Percentiles rank a stretch among this genome's conserved stretches.
Evolutionary conservation across 495 filamentous ascomycete species (phyloP).

Genomic region (Penicillium maclennaniae): DNA sequence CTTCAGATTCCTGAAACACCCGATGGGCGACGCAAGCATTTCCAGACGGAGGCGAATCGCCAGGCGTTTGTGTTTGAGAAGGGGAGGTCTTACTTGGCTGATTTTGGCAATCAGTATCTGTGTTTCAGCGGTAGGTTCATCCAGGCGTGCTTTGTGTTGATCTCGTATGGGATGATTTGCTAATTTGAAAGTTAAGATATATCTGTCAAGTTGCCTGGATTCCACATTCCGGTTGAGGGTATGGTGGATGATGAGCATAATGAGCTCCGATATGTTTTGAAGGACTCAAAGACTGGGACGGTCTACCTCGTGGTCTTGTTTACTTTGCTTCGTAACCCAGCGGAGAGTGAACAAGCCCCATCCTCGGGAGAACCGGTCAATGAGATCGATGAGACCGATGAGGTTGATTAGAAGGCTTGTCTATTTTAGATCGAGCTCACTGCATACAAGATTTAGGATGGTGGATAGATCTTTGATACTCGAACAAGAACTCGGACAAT

Average conservation of each 20-base stretch:
- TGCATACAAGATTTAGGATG: neutral
- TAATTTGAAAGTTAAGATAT: constrained; percentile 47
- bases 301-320: constrained; percentile 79
- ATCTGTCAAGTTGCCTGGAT: constrained; percentile 74
- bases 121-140: constrained; percentile 64
- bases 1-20: constrained; percentile 50
- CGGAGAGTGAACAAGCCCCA: too few relatives aligned
- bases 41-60: constrained; percentile 46
- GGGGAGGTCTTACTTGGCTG: constrained; percentile 62
- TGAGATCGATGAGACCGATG: too few relatives aligned
- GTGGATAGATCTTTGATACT: neutral
- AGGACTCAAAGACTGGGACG: constrained; percentile 63
- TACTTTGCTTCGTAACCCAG: constrained; percentile 48
- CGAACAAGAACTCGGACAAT: neutral
- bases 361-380: too few relatives aligned
- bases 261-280: constrained; percentile 80
- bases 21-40: constrained; percentile 59
- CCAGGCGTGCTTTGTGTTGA: neutral
- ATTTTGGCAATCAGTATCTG: constrained; percentile 92
- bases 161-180: neutral
- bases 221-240: constrained; percentile 66
- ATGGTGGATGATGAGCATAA: constrained; percentile 82
- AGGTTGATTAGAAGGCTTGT: neutral
- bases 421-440: neutral
- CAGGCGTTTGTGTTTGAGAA: constrained; percentile 54